Evolutionary conservation across 306 rosid genomes (phyloP).

Genomic region (Trichosanthes cucumerina): DNA sequence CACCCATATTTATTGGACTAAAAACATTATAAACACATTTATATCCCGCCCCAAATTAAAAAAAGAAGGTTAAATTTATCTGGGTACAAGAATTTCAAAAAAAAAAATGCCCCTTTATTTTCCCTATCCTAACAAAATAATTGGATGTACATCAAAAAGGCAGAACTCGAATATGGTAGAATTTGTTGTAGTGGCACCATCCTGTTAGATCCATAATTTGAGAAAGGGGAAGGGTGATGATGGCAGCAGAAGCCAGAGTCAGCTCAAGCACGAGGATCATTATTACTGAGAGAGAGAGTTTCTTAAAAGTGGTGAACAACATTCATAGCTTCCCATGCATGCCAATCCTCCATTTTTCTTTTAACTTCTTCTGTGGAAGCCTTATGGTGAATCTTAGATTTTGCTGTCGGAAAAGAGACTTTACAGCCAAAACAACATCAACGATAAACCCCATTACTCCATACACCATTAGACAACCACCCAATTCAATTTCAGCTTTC

Average conservation of each 20-base stretch:
- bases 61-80: not conserved
- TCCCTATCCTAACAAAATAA: slow-evolving; percentile 2
- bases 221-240: not conserved
- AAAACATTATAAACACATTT: not conserved
- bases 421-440: slow-evolving; percentile 10
- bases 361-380: slow-evolving; percentile 7
- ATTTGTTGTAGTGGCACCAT: not conserved
- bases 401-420: slow-evolving; percentile 9
- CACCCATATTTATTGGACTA: not conserved
- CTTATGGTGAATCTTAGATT: not conserved
- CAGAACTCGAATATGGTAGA: not conserved
- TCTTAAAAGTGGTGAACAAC: not conserved
- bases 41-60: not conserved
- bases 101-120: not conserved
- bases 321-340: slow-evolving; percentile 2
- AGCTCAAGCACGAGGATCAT: slow-evolving; percentile 12
- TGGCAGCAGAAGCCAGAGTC: not conserved
- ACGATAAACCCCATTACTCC: slow-evolving; percentile 3
- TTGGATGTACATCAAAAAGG: not conserved
- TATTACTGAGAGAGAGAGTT: slow-evolving; percentile 2
- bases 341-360: slow-evolving; percentile 3
- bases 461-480: slow-evolving; percentile 13
- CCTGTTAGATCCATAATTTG: not conserved
- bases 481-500: slow-evolving; percentile 18
- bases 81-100: not conserved